Evolutionary conservation across 2,329 filamentous ascomycete genomes (phyloP).

Genomic region (Botrytis fabae): DNA sequence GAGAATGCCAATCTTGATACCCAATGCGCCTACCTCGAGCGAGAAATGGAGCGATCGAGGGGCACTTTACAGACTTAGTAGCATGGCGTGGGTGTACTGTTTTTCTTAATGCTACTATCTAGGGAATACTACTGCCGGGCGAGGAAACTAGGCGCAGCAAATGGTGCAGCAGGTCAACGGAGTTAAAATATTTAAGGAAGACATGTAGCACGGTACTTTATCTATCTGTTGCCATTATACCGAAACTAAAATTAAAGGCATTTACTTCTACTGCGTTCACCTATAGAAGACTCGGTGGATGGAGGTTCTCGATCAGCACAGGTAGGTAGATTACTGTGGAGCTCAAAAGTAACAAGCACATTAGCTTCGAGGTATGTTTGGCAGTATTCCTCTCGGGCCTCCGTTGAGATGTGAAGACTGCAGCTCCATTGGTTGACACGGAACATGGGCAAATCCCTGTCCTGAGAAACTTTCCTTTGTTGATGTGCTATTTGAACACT

Average conservation of each 20-base stretch:
- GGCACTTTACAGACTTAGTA: neutral
- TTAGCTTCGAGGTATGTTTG: neutral
- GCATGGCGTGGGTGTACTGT: slow-evolving; percentile 12
- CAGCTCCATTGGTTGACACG: neutral
- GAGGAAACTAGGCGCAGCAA: slow-evolving; percentile 5
- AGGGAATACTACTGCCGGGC: slow-evolving; percentile 4
- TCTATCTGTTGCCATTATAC: slow-evolving; percentile 8
- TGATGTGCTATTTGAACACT: neutral
- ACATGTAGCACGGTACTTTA: slow-evolving; percentile 15
- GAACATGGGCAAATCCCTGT: neutral
- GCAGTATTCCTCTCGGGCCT: neutral
- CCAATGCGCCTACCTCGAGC: neutral
- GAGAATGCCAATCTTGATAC: neutral
- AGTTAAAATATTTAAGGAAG: neutral
- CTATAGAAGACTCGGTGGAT: neutral
- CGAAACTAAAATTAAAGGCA: slow-evolving; percentile 17
- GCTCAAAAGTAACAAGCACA: neutral
- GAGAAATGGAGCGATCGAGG: slow-evolving; percentile 2
- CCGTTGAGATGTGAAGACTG: neutral
- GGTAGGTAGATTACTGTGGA: neutral
- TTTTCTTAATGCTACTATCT: slow-evolving; percentile 16
- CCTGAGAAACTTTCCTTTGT: neutral
- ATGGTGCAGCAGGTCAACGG: slow-evolving; percentile 13
- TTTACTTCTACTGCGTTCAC: neutral
- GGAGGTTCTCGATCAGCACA: neutral